phyloP scores from a whole-genome alignment of 768 basidiomycete genomes.

The Boletus sensibilis region DNA sequence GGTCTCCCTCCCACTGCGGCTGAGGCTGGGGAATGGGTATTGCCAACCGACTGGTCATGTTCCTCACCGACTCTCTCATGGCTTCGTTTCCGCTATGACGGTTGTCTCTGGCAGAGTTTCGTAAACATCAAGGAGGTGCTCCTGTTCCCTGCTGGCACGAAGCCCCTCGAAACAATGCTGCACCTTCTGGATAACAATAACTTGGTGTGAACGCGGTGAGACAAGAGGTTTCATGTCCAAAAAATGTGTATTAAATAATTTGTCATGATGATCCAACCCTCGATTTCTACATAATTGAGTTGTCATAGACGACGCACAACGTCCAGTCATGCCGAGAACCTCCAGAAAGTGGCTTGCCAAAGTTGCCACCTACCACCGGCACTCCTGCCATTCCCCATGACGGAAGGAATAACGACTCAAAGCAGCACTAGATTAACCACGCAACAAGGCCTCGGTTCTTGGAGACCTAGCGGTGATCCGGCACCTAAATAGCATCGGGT shows the following conservation, averaged over 20 bases:
- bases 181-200: slow-evolving; percentile 25
- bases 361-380: background rate
- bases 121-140: slow-evolving; percentile 95
- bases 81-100: background rate
- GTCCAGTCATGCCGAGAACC: background rate
- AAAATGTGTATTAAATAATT: background rate
- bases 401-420: too few relatives aligned
- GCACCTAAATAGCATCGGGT: slow-evolving; percentile 57
- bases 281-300: background rate
- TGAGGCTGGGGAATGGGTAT: slow-evolving; percentile 97
- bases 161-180: slow-evolving; percentile 62
- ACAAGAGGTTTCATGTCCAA: slow-evolving; percentile 25
- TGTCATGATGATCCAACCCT: background rate
- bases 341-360: background rate
- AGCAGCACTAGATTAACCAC: background rate
- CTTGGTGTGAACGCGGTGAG: slow-evolving; percentile 23
- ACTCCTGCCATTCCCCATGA: too few relatives aligned
- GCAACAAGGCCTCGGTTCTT: slow-evolving; percentile 29
- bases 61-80: slow-evolving; percentile 86
- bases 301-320: background rate
- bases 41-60: slow-evolving; percentile 97
- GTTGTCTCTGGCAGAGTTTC: slow-evolving; percentile 7
- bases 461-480: slow-evolving; percentile 52
- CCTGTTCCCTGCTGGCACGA: slow-evolving; percentile 97
- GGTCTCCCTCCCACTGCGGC: slow-evolving; percentile 97